Percentiles rank a stretch among this genome's conserved stretches.
Evolutionary conservation across 2,329 filamentous ascomycete species (phyloP).

Genomic region (Sphaerulina musiva): DNA sequence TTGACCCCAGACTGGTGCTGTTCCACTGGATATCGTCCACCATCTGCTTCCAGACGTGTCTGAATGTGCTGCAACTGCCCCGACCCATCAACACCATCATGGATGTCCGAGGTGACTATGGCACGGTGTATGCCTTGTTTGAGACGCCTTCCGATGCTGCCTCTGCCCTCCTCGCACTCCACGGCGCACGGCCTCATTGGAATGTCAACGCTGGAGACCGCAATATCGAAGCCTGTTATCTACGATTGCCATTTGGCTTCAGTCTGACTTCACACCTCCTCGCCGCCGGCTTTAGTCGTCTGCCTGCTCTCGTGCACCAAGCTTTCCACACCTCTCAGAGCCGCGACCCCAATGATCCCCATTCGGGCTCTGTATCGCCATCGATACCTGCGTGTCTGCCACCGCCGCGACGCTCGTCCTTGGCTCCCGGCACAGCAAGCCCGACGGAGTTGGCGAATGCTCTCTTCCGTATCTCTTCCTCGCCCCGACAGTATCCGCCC

Average conservation of each 20-base stretch:
- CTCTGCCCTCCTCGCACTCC: not conserved
- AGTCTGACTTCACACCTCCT: constrained; percentile 7
- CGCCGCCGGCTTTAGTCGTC: constrained; percentile 3
- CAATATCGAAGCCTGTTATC: constrained; percentile 8
- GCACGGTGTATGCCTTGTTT: constrained; percentile 9
- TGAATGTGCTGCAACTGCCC: constrained; percentile 8
- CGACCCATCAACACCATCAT: constrained; percentile 3
- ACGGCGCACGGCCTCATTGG: constrained; percentile 8
- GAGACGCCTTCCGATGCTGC: constrained; percentile 6
- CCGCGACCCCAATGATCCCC: constrained; percentile 2
- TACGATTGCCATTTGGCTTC: constrained; percentile 6
- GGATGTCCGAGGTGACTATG: constrained; percentile 12
- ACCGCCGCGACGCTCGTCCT: not conserved
- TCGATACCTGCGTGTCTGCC: not conserved
- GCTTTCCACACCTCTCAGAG: constrained; percentile 1
- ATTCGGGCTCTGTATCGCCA: not conserved
- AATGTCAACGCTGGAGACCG: constrained; percentile 5
- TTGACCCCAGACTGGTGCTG: constrained; percentile 11
- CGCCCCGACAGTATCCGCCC: constrained; percentile 6
- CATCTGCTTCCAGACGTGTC: constrained; percentile 11
- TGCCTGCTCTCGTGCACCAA: constrained; percentile 7
- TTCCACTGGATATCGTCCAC: constrained; percentile 8
- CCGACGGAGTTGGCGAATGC: constrained; percentile 9
- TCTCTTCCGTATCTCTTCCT: constrained; percentile 5
- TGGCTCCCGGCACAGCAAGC: constrained; percentile 4